Conservation (phyloP, 2,329 filamentous ascomycete genomes). For the Calonectria crousiana region DNA sequence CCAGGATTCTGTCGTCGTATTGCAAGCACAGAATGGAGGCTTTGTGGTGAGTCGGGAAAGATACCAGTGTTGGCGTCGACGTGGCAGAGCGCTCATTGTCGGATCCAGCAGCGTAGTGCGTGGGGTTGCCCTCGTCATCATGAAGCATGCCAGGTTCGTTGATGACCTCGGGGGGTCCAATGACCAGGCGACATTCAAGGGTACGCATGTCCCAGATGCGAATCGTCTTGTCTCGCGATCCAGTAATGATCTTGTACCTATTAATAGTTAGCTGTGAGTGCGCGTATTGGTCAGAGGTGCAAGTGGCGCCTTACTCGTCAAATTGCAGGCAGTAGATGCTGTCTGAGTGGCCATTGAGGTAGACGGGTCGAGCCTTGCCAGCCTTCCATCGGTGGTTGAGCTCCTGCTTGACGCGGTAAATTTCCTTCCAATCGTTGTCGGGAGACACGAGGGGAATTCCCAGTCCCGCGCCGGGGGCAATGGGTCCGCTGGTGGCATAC, state of each 20-base stretch:
- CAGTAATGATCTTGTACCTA: slow-evolving; percentile 94
- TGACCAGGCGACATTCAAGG: slow-evolving; percentile 85
- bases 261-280: slow-evolving; percentile 47
- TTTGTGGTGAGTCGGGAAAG: slow-evolving; percentile 79
- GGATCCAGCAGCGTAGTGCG: slow-evolving; percentile 67
- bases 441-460: slow-evolving; percentile 68
- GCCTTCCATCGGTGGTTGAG: slow-evolving; percentile 85
- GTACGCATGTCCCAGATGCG: slow-evolving; percentile 96
- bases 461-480: slow-evolving; percentile 66
- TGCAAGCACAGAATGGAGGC: slow-evolving; percentile 96
- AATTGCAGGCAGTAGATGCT: slow-evolving; percentile 99
- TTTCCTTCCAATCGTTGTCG: slow-evolving; percentile 85
- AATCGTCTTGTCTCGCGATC: slow-evolving; percentile 94
- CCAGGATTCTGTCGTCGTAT: slow-evolving; percentile 92
- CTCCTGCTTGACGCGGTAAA: slow-evolving; percentile 82
- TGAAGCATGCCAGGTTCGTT: slow-evolving; percentile 63
- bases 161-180: slow-evolving; percentile 80
- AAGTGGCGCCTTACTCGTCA: slow-evolving; percentile 77
- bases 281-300: background rate
- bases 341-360: slow-evolving; percentile 92
- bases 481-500: slow-evolving; percentile 67
- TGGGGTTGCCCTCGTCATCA: slow-evolving; percentile 63
- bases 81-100: slow-evolving; percentile 60
- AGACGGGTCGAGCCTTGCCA: slow-evolving; percentile 83
- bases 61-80: slow-evolving; percentile 67